A percentile compares a stretch with the other conserved stretches of the same genome.
Conservation (phyloP, 2,329 filamentous ascomycete species). For the Achaetomium macrosporum region DNA sequence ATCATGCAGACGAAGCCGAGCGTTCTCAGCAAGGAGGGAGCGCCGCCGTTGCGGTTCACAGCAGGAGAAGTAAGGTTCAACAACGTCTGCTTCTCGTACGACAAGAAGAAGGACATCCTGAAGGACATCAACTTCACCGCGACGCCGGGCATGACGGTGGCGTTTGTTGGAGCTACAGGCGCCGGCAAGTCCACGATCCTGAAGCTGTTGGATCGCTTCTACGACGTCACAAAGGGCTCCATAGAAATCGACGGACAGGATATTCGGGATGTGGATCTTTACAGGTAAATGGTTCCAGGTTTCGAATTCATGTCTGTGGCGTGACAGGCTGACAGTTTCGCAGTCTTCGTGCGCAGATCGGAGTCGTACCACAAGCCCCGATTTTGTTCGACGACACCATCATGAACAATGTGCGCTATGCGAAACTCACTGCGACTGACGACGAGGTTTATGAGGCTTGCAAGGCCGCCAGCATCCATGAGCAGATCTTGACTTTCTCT, state of each 20-base stretch:
- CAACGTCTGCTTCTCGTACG: slow-evolving; percentile 52
- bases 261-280: slow-evolving; percentile 48
- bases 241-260: slow-evolving; percentile 54
- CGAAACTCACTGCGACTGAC: slow-evolving; percentile 47
- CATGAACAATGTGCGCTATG: slow-evolving; percentile 55
- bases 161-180: slow-evolving; percentile 56
- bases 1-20: slow-evolving; percentile 54
- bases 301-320: not conserved
- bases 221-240: slow-evolving; percentile 48
- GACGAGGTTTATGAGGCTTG: slow-evolving; percentile 51
- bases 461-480: slow-evolving; percentile 51
- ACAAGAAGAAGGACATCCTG: slow-evolving; percentile 53
- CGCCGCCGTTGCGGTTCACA: slow-evolving; percentile 44
- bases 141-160: slow-evolving; percentile 48
- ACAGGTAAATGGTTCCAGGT: slow-evolving; percentile 31
- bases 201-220: slow-evolving; percentile 54
- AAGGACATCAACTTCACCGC: slow-evolving; percentile 47
- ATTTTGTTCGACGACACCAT: slow-evolving; percentile 54
- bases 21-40: slow-evolving; percentile 46
- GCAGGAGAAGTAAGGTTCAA: slow-evolving; percentile 51
- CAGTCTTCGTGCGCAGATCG: slow-evolving; percentile 48
- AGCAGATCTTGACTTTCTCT: slow-evolving; percentile 50
- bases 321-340: slow-evolving; percentile 20
- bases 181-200: slow-evolving; percentile 55
- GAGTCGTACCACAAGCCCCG: slow-evolving; percentile 51